These are phyloP conservation scores for Hemileccinum rubropunctum DNA, from an alignment of 768 basidiomycete species.

Conservation along the genomic window DNA sequence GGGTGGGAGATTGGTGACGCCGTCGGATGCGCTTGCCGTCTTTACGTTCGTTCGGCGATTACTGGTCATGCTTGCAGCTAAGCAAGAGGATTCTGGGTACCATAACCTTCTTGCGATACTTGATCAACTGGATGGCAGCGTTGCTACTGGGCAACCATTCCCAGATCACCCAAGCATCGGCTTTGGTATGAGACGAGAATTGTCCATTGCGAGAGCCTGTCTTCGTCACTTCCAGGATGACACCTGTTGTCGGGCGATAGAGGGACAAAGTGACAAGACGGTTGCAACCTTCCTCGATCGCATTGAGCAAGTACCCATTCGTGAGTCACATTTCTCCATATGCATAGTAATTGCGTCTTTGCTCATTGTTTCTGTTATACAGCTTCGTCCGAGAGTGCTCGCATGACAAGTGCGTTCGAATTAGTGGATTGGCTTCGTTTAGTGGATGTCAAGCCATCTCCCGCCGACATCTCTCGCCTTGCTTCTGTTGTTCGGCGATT, in stretches of 20 bases:
- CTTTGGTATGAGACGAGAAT: constrained; percentile 44
- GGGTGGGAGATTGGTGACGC: constrained; percentile 47
- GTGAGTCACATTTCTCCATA: constrained; percentile 37
- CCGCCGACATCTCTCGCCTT: constrained; percentile 42
- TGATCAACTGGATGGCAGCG: constrained; percentile 36
- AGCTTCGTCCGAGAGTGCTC: constrained; percentile 39
- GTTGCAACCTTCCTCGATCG: constrained; percentile 44
- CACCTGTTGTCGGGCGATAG: not conserved
- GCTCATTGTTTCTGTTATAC: constrained; percentile 2
- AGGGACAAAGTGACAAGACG: constrained; percentile 4
- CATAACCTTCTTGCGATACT: constrained; percentile 29
- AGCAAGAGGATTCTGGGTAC: constrained; percentile 45
- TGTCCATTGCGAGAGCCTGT: constrained; percentile 37
- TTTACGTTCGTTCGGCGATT: constrained; percentile 64
- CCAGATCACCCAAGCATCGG: constrained; percentile 33
- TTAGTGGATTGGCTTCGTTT: constrained; percentile 67
- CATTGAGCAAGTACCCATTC: constrained; percentile 41
- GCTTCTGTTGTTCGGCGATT: constrained; percentile 38
- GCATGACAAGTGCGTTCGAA: constrained; percentile 46
- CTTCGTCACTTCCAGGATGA: constrained; percentile 32
- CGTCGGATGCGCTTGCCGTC: constrained; percentile 64
- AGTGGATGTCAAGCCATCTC: constrained; percentile 32
- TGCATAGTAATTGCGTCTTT: not conserved
- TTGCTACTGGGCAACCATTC: constrained; percentile 32
- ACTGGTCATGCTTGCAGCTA: constrained; percentile 52